Evolutionary conservation across 2,329 filamentous ascomycete genomes (phyloP).

Genomic region (Xylariaceae sp.): DNA sequence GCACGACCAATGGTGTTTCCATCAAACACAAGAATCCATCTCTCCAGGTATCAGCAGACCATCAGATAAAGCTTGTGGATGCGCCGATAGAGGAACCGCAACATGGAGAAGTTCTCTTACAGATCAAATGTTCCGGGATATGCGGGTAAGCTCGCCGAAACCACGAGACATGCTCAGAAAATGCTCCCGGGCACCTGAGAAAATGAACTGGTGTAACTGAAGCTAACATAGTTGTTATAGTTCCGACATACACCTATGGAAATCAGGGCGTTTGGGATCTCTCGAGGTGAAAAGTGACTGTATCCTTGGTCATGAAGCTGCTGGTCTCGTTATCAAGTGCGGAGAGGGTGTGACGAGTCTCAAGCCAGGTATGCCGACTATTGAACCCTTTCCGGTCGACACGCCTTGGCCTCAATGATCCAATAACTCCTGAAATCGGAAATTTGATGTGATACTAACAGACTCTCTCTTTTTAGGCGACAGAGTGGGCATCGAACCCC

Average conservation of each 20-base stretch:
- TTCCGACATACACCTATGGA: conserved; percentile 68
- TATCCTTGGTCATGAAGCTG: conserved; percentile 62
- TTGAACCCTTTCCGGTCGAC: neutral
- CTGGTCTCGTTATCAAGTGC: conserved; percentile 55
- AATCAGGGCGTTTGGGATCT: conserved; percentile 58
- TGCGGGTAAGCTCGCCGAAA: conserved; percentile 47
- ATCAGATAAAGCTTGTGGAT: conserved; percentile 52
- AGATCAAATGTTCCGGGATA: conserved; percentile 60
- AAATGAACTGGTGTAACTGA: neutral
- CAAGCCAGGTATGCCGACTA: conserved; percentile 37
- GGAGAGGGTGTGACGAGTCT: conserved; percentile 52
- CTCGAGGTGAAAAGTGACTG: conserved; percentile 60
- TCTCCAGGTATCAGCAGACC: conserved; percentile 57
- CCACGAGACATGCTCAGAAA: neutral
- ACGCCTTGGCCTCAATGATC: neutral
- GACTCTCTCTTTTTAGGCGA: conserved; percentile 47
- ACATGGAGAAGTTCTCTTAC: conserved; percentile 53
- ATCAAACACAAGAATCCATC: conserved; percentile 46
- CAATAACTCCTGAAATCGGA: neutral
- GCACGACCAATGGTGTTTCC: conserved; percentile 9
- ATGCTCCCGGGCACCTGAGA: neutral
- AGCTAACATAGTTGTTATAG: conserved; percentile 36
- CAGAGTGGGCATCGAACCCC: conserved; percentile 62
- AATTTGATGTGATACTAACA: neutral
- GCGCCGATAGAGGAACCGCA: conserved; percentile 53